A percentile compares a stretch with the other conserved stretches of the same genome.
Conservation (phyloP, 345 rosid genomes). For the Adansonia digitata region DNA sequence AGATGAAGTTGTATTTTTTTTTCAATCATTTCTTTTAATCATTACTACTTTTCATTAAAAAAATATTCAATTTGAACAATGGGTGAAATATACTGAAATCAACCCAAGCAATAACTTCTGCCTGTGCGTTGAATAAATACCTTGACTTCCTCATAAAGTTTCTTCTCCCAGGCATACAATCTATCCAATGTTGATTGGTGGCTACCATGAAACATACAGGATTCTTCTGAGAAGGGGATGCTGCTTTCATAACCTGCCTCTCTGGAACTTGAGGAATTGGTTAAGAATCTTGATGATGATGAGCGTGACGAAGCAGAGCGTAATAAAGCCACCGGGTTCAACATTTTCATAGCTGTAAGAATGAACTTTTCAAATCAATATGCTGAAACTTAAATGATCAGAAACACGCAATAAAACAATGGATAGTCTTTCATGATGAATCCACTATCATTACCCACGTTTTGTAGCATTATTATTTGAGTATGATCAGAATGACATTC, state of each 20-base stretch:
- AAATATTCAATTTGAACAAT: background rate
- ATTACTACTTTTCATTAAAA: background rate
- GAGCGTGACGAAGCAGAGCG: constrained; percentile 91
- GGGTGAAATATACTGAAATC: background rate
- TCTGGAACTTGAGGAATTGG: constrained; percentile 51
- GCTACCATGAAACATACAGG: constrained; percentile 54
- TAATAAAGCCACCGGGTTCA: constrained; percentile 90
- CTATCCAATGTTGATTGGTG: constrained; percentile 84
- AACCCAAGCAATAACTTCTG: background rate
- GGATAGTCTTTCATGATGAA: background rate
- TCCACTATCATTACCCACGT: background rate
- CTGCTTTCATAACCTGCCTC: constrained; percentile 56
- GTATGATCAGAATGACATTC: background rate
- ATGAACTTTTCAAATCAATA: background rate
- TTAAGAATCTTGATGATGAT: constrained; percentile 71
- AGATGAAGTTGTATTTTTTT: no score
- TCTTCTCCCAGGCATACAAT: constrained; percentile 92
- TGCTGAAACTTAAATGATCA: background rate
- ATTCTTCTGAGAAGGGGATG: constrained; percentile 57
- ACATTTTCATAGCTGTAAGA: constrained; percentile 70
- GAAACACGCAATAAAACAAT: background rate
- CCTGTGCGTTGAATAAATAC: constrained; percentile 27
- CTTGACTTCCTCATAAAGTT: constrained; percentile 89
- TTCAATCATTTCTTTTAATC: background rate
- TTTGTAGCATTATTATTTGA: background rate